Conservation (phyloP, 345 rosid species). For the Noccaea bulbosa region DNA sequence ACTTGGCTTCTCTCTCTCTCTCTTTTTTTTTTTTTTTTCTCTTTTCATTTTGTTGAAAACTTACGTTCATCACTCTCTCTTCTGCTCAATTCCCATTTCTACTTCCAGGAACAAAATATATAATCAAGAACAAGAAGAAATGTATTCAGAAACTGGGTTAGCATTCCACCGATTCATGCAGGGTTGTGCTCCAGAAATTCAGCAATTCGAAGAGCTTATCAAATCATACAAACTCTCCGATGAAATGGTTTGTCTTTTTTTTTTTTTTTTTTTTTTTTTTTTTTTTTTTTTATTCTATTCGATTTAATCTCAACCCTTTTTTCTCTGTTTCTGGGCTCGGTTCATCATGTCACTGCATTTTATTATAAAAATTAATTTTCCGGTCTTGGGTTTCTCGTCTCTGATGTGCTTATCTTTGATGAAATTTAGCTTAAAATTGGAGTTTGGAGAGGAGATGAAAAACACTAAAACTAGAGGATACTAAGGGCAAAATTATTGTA, state of each 20-base stretch:
- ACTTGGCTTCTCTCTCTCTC: conserved; percentile 17
- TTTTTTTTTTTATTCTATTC: background rate
- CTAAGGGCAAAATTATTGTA: background rate
- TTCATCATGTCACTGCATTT: no score
- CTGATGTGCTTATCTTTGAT: conserved; percentile 4
- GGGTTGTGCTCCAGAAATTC: conserved; percentile 60
- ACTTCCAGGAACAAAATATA: background rate
- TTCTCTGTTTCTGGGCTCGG: no score
- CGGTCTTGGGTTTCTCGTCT: background rate
- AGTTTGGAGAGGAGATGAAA: conserved; percentile 3
- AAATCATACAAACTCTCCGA: conserved; percentile 58
- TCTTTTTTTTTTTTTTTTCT: conserved; percentile 5
- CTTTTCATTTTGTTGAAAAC: background rate
- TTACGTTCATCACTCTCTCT: conserved; percentile 3
- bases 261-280: background rate
- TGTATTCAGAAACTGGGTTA: conserved; percentile 76
- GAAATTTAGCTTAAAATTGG: background rate
- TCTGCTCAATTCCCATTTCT: conserved; percentile 14
- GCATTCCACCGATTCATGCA: conserved; percentile 63
- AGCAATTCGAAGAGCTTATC: conserved; percentile 74
- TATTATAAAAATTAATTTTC: background rate
- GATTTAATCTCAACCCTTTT: no score
- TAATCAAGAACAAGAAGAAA: conserved; percentile 40
- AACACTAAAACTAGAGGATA: background rate
- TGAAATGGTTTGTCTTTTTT: conserved; percentile 51